phyloP scores from a whole-genome alignment of 495 filamentous ascomycete species.

The Xylaria longipes region DNA sequence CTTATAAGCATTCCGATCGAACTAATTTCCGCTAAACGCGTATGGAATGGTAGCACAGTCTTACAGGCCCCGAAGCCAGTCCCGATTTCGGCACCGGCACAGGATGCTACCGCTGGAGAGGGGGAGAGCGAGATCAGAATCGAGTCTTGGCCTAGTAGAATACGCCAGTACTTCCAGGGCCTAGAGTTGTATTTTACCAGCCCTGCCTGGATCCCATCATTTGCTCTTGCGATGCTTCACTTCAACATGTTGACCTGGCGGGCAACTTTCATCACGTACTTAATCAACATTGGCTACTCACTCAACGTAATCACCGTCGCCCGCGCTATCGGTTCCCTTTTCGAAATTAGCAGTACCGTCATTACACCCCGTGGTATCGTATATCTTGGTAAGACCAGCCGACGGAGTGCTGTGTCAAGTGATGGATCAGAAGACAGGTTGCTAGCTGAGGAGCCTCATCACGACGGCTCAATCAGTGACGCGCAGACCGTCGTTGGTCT shows the following conservation, averaged over 20 bases:
- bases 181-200: constrained; percentile 52
- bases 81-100: constrained; percentile 9
- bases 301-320: constrained; percentile 59
- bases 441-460: constrained; percentile 18
- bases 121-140: constrained; percentile 19
- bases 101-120: constrained; percentile 5
- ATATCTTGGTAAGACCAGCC: constrained; percentile 38
- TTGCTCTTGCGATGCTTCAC: constrained; percentile 62
- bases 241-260: constrained; percentile 66
- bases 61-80: constrained; percentile 37
- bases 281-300: constrained; percentile 61
- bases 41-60: constrained; percentile 44
- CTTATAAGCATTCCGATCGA: constrained; percentile 46
- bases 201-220: constrained; percentile 58
- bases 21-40: constrained; percentile 45
- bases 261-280: constrained; percentile 65
- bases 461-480: constrained; percentile 29
- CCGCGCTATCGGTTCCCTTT: constrained; percentile 57
- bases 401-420: constrained; percentile 13
- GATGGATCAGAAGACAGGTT: constrained; percentile 35
- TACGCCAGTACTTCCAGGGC: constrained; percentile 34
- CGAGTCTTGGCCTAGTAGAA: constrained; percentile 28
- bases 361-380: constrained; percentile 48
- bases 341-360: constrained; percentile 58
- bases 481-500: constrained; percentile 43